phyloP scores from a whole-genome alignment of 139 green algal species.

The Astrephomene gubernaculifera region DNA sequence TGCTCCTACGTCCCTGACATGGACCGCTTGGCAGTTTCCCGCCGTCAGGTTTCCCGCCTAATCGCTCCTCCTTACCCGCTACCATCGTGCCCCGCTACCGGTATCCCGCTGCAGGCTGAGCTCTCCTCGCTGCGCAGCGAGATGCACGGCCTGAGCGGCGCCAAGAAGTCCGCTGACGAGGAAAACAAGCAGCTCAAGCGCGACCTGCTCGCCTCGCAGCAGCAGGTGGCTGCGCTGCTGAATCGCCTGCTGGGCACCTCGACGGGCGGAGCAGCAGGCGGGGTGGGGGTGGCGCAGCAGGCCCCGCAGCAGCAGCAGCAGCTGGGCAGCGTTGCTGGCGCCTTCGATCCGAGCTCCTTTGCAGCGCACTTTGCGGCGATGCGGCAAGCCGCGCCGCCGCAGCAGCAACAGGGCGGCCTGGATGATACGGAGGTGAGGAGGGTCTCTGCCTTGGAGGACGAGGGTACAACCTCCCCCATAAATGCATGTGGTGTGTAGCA shows the following conservation, averaged over 20 bases:
- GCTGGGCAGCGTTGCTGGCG: not conserved
- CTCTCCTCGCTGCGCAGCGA: constrained; percentile 12
- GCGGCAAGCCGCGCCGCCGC: constrained; percentile 1
- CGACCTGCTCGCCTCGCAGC: constrained; percentile 18
- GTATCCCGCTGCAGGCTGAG: constrained; percentile 20
- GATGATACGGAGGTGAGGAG: too few species aligned
- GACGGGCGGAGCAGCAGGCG: not conserved
- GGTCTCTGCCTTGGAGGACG: too few species aligned
- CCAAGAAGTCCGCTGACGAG: constrained; percentile 27
- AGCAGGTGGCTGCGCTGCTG: constrained; percentile 30
- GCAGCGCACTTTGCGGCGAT: not conserved
- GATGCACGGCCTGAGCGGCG: not conserved
- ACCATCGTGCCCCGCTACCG: too few species aligned
- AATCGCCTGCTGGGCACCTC: not conserved
- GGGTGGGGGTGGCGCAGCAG: not conserved
- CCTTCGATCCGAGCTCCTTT: constrained; percentile 5
- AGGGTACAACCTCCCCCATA: too few species aligned
- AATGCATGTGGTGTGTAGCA: too few species aligned
- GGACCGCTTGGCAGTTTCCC: too few species aligned
- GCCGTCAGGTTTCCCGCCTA: too few species aligned
- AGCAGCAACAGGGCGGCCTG: too few species aligned
- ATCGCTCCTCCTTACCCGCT: not conserved
- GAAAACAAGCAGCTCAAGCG: constrained; percentile 29
- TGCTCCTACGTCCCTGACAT: too few species aligned
- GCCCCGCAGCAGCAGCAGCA: not conserved